Base-by-base conservation (phyloP, 345 rosid genomes). In the Dipteronia sinensis region DNA sequence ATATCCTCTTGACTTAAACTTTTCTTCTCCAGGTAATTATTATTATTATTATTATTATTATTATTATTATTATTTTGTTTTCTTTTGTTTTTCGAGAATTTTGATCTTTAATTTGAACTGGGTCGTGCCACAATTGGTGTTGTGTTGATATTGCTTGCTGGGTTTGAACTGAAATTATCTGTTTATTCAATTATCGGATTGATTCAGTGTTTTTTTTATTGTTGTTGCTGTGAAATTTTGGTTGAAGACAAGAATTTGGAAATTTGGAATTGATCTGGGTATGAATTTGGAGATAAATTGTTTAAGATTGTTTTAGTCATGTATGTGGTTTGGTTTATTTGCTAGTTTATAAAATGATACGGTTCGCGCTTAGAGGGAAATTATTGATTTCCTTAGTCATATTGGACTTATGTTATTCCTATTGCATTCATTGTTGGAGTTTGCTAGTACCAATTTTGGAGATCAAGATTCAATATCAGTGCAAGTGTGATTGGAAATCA, bases 11-110 rank as follows among this genome's bases (percentile, higher is more conserved):
- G 71, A 69, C 74, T 62, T 20, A 11, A 85, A 77, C 53, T 67
- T 42, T 6, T 67, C 80, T 71, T 29, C 58, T 61, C 65, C 84
- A 29, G 82, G 84, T 81, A 78, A 13, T 67, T 47, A 29, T 13
- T 7, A 40, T 6, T 42, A 8, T 34, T 5, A 42, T 1, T 7
- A 6, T 42, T 27, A n/a, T n/a, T n/a, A 13, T 67, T 47, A 29
- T 13, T 7, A 40, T 6, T 42, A 8, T 34, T 5, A 42, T 1
- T 7, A 6, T 42, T 27, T 17, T 47, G 34, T 49, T 20, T 73
- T 27, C 10, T 7, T 17, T 71, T 34, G 6, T 12, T 23, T 63
- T 47, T 46, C 4, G n/a, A 9, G 13, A 31, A 64, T 62, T 40
- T 47, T 42, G 16, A 23, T 23, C 12, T 42, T 2, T 42, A 31